Evolutionary conservation across 768 basidiomycete species (phyloP).

Genomic region (Xerocomellus intermedius): DNA sequence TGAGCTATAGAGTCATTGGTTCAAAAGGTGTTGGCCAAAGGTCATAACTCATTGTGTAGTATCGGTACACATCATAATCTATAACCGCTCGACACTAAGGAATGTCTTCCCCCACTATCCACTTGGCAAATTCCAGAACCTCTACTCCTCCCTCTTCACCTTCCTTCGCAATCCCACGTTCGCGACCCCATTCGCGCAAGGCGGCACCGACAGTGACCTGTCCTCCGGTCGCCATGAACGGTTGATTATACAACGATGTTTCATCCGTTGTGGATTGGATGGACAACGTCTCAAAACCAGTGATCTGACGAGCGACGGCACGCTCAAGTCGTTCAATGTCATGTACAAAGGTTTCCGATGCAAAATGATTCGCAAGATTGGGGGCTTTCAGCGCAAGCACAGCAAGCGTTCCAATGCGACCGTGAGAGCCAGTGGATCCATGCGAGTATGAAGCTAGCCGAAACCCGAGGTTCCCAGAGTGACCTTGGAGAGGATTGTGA

Average conservation of each 20-base stretch:
- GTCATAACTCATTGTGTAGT: neutral
- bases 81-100: neutral
- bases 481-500: slow-evolving; percentile 36
- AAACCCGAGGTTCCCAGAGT: slow-evolving; percentile 39
- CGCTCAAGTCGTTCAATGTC: slow-evolving; percentile 67
- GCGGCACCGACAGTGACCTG: slow-evolving; percentile 36
- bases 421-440: slow-evolving; percentile 50
- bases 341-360: slow-evolving; percentile 47
- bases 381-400: slow-evolving; percentile 53
- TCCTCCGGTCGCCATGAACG: slow-evolving; percentile 73
- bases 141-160: slow-evolving; percentile 33
- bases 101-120: slow-evolving; percentile 55
- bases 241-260: slow-evolving; percentile 66
- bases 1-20: slow-evolving; percentile 35
- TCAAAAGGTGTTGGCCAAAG: rapidly evolving
- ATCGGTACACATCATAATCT: neutral
- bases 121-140: slow-evolving; percentile 56
- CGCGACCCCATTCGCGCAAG: slow-evolving; percentile 53
- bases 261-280: slow-evolving; percentile 44
- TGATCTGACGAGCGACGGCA: slow-evolving; percentile 79
- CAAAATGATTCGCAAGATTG: slow-evolving; percentile 42
- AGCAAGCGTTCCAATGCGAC: slow-evolving; percentile 59
- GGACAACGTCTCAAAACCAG: slow-evolving; percentile 70
- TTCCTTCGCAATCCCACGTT: slow-evolving; percentile 42
- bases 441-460: slow-evolving; percentile 61